Evolutionary conservation across 768 basidiomycete species (phyloP).

Genomic region (Rhodotorula paludigena): DNA sequence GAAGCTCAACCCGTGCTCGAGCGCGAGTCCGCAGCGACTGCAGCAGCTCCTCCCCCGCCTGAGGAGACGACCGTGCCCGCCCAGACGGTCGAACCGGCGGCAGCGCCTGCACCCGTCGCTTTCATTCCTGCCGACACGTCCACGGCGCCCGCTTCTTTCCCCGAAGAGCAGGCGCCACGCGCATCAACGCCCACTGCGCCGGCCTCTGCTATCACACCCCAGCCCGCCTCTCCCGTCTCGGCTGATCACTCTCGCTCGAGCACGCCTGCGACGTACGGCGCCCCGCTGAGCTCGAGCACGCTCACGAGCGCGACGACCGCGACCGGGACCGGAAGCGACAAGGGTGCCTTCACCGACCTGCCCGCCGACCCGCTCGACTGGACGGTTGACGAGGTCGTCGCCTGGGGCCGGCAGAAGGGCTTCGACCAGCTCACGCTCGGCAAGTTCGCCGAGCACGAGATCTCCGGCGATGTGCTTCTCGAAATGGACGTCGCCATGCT

Average conservation of each 20-base stretch:
- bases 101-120: neutral
- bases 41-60: neutral
- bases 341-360: neutral
- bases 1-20: neutral
- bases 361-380: constrained; percentile 53
- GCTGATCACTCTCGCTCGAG: constrained; percentile 17
- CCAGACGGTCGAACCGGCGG: neutral
- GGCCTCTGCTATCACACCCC: neutral
- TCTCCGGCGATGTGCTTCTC: constrained; percentile 91
- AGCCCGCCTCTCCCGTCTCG: constrained; percentile 6
- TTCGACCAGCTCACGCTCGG: constrained; percentile 77
- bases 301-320: neutral
- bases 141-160: neutral
- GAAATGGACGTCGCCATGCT: constrained; percentile 87
- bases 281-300: neutral
- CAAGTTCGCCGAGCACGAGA: constrained; percentile 95
- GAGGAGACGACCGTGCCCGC: neutral
- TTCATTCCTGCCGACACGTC: neutral
- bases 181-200: neutral
- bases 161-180: neutral
- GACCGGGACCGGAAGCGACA: neutral
- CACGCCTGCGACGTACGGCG: constrained; percentile 3
- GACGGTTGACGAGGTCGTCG: constrained; percentile 80
- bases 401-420: constrained; percentile 77
- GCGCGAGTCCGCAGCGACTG: neutral